Conservation (phyloP, 345 rosid species). For the Isatis tinctoria region DNA sequence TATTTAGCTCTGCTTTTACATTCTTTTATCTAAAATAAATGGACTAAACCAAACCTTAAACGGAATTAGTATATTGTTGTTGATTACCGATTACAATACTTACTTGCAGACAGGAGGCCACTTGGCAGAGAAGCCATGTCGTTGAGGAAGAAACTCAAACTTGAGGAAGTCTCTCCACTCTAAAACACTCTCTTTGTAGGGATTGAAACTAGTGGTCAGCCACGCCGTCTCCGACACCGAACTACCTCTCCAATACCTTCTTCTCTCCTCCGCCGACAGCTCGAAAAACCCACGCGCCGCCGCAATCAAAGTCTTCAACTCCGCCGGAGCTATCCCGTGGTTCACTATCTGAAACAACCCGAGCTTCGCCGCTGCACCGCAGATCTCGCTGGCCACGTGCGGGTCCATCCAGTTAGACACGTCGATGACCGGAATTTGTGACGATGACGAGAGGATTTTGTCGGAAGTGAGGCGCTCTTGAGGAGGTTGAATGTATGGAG, state of each 20-base stretch:
- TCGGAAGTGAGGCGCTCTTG: constrained; percentile 34
- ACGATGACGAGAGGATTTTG: constrained; percentile 20
- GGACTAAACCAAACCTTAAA: background rate
- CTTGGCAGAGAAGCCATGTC: background rate
- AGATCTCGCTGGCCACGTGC: constrained; percentile 14
- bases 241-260: constrained; percentile 32
- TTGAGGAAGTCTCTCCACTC: constrained; percentile 53
- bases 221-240: constrained; percentile 31
- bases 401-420: constrained; percentile 25
- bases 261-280: constrained; percentile 34
- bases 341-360: constrained; percentile 36
- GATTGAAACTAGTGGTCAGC: constrained; percentile 34
- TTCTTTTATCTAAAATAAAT: background rate
- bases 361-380: constrained; percentile 23
- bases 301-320: constrained; percentile 21
- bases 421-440: constrained; percentile 28
- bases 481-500: constrained; percentile 35
- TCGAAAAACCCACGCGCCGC: constrained; percentile 41
- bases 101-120: constrained; percentile 35
- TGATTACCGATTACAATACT: background rate
- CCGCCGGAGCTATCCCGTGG: constrained; percentile 26
- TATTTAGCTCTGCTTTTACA: background rate
- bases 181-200: constrained; percentile 25
- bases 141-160: constrained; percentile 30
- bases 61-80: background rate